Evolutionary conservation across 495 filamentous ascomycete genomes (phyloP).

Genomic region (Darksidea phi): DNA sequence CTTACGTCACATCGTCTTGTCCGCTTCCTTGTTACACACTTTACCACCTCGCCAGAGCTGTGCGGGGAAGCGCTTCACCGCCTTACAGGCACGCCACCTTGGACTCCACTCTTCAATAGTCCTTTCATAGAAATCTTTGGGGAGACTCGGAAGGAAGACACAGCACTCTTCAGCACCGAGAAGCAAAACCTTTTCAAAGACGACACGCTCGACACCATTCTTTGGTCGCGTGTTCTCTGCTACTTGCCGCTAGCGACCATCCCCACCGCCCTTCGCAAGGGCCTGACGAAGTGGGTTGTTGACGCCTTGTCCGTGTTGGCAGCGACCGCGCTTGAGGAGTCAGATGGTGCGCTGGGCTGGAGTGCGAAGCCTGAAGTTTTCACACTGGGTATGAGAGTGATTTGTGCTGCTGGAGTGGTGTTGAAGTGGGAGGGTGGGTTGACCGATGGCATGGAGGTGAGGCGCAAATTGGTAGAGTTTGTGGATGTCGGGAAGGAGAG

Average conservation of each 20-base stretch:
- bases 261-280: constrained; percentile 33
- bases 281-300: constrained; percentile 55
- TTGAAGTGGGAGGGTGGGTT: constrained; percentile 29
- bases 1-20: constrained; percentile 52
- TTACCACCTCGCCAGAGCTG: constrained; percentile 43
- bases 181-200: constrained; percentile 91
- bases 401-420: constrained; percentile 50
- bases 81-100: constrained; percentile 20
- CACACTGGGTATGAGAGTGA: constrained; percentile 60
- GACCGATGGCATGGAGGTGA: constrained; percentile 19
- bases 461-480: constrained; percentile 28
- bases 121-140: constrained; percentile 51
- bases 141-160: constrained; percentile 59
- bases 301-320: constrained; percentile 56
- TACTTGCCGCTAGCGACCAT: constrained; percentile 30
- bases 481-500: constrained; percentile 11
- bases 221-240: constrained; percentile 59
- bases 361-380: constrained; percentile 70
- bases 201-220: constrained; percentile 63
- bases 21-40: constrained; percentile 46
- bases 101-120: background rate
- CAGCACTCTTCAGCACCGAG: constrained; percentile 78
- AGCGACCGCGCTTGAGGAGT: constrained; percentile 39
- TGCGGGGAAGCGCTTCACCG: constrained; percentile 38
- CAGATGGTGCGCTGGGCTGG: constrained; percentile 71